Evolutionary conservation across 2,329 filamentous ascomycete genomes (phyloP).

Genomic region (Leptographium radiaticola): DNA sequence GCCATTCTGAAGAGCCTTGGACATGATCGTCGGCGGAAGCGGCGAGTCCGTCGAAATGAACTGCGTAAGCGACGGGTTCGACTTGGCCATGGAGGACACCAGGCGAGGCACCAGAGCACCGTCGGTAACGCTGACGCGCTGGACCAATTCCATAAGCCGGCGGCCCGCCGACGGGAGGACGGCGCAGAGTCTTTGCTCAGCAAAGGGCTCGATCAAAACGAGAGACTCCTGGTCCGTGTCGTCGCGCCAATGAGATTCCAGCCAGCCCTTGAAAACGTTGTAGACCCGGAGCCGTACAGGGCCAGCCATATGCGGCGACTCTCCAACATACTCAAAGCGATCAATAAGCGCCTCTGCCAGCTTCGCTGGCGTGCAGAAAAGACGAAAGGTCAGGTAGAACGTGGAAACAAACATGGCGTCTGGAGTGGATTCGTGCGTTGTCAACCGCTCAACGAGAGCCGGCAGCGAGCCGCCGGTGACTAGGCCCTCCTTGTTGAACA

Average conservation of each 20-base stretch:
- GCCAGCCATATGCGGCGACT: constrained; percentile 58
- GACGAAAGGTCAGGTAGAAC: constrained; percentile 90
- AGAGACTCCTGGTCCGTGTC: constrained; percentile 68
- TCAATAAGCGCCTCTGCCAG: constrained; percentile 76
- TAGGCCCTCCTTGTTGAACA: constrained; percentile 88
- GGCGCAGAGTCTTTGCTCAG: constrained; percentile 53
- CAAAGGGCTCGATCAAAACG: constrained; percentile 65
- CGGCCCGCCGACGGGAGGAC: constrained; percentile 66
- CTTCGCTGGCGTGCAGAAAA: constrained; percentile 72
- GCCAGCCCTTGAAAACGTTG: constrained; percentile 94
- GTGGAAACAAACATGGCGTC: constrained; percentile 86
- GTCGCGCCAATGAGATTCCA: constrained; percentile 89
- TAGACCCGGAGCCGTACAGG: constrained; percentile 85
- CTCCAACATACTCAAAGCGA: constrained; percentile 81
- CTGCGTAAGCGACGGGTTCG: constrained; percentile 59
- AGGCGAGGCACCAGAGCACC: constrained; percentile 69
- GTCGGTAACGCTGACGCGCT: constrained; percentile 60
- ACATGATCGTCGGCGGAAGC: constrained; percentile 55
- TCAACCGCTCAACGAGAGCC: constrained; percentile 87
- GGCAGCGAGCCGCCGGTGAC: constrained; percentile 85
- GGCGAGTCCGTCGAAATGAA: constrained; percentile 60
- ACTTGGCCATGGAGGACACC: constrained; percentile 79
- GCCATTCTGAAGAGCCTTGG: constrained; percentile 61
- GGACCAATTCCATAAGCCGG: constrained; percentile 65
- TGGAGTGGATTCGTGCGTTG: constrained; percentile 82